A percentile compares a stretch with the other conserved stretches of the same genome.
These are phyloP conservation scores for Amanita fuliginea DNA, from an alignment of 768 basidiomycete genomes.

Conservation along the genomic window DNA sequence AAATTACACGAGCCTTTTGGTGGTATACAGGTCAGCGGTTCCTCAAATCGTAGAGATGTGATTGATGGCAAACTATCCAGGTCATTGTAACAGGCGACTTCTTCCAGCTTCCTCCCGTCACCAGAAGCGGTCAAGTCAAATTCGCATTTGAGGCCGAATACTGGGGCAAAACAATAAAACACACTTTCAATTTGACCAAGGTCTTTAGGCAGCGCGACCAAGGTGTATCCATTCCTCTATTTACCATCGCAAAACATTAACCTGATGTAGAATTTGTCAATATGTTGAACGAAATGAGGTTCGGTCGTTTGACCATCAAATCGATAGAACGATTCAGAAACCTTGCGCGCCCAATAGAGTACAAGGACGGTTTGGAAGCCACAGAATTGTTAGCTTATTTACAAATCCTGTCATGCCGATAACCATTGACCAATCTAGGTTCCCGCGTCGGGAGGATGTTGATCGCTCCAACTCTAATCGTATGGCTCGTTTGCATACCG, in stretches of 20 bases:
- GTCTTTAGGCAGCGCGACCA: constrained; percentile 94
- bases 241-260: neutral
- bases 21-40: constrained; percentile 67
- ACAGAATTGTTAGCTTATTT: constrained; percentile 69
- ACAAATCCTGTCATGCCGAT: neutral
- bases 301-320: constrained; percentile 52
- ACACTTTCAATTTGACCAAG: constrained; percentile 87
- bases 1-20: constrained; percentile 64
- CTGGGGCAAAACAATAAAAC: constrained; percentile 67
- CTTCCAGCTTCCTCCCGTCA: constrained; percentile 94
- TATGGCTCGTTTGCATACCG: constrained; percentile 46
- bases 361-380: constrained; percentile 73
- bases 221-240: constrained; percentile 33
- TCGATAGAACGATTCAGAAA: constrained; percentile 65
- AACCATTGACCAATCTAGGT: constrained; percentile 34
- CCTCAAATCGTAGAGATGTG: neutral
- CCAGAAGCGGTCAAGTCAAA: constrained; percentile 52
- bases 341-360: constrained; percentile 60
- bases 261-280: constrained; percentile 63
- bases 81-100: constrained; percentile 94
- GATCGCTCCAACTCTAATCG: constrained; percentile 71
- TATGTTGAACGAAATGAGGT: constrained; percentile 99
- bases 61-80: constrained; percentile 22
- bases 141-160: constrained; percentile 86
- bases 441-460: constrained; percentile 88